phyloP scores from a whole-genome alignment of 345 rosid species.

The Acer yangbiense region DNA sequence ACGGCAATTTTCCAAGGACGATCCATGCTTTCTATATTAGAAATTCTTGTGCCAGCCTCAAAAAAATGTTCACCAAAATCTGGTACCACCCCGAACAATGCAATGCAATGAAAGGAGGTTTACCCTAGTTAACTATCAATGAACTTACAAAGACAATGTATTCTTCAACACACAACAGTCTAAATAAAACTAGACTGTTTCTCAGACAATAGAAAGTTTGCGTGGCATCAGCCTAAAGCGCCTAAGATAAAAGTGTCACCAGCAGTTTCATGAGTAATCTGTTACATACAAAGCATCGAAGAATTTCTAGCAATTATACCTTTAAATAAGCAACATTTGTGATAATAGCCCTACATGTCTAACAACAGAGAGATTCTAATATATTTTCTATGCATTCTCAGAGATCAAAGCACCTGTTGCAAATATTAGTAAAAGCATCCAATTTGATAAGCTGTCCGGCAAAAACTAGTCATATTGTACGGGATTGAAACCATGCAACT shows the following conservation, averaged over 20 bases:
- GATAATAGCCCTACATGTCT: slow-evolving; percentile 5
- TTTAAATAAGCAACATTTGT: background rate
- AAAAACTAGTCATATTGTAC: background rate
- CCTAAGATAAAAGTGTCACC: background rate
- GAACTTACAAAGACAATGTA: background rate
- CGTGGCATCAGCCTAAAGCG: background rate
- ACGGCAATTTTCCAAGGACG: background rate
- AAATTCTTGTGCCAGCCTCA: background rate
- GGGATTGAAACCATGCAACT: background rate
- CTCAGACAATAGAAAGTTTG: background rate
- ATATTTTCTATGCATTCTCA: background rate
- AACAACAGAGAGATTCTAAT: background rate
- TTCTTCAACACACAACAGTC: background rate
- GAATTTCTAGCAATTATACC: background rate
- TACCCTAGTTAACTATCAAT: background rate
- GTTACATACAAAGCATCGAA: background rate
- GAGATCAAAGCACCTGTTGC: background rate
- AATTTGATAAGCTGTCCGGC: background rate
- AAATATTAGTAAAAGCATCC: background rate
- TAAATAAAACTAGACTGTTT: background rate
- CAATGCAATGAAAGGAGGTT: background rate
- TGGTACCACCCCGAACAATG: background rate
- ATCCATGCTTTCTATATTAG: background rate
- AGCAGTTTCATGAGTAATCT: background rate
- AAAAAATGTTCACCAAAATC: background rate